Conservation (phyloP, 768 basidiomycete genomes). For the Vararia minispora region DNA sequence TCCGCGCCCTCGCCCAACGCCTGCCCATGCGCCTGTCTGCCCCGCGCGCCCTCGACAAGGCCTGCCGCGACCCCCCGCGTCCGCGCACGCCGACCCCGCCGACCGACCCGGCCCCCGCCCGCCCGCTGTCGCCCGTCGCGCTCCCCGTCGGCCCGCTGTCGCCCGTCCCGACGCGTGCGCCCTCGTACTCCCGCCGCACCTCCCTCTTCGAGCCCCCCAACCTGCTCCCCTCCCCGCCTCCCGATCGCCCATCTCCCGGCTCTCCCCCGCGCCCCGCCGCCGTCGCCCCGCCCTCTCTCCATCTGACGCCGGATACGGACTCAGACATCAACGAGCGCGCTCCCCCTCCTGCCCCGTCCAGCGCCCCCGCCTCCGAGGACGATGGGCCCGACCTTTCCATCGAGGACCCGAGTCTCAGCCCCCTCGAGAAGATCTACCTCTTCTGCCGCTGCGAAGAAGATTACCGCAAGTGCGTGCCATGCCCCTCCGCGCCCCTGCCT, state of each 20-base stretch:
- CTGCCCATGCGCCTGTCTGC: conserved; percentile 29
- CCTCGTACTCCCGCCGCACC: no score
- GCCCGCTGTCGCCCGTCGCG: neutral
- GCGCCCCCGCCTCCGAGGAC: conserved; percentile 16
- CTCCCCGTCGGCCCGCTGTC: neutral
- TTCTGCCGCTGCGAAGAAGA: conserved; percentile 68
- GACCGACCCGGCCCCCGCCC: conserved; percentile 5
- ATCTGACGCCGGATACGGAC: neutral
- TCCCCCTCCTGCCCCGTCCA: conserved; percentile 5
- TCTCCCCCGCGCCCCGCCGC: conserved; percentile 2
- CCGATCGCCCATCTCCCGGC: conserved; percentile 4
- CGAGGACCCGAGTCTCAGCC: conserved; percentile 74
- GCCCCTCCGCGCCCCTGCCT: conserved; percentile 15
- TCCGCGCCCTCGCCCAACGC: conserved; percentile 23
- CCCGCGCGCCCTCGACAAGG: conserved; percentile 19
- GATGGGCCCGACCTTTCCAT: conserved; percentile 29
- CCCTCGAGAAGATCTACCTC: conserved; percentile 88
- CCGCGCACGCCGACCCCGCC: no score
- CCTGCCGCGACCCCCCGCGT: neutral
- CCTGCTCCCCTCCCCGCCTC: conserved; percentile 6
- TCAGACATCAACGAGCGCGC: neutral
- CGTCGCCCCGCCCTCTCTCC: conserved; percentile 3
- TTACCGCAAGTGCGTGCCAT: conserved; percentile 36
- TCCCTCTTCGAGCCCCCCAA: conserved; percentile 9
- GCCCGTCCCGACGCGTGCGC: neutral